These are phyloP conservation scores for Silybum marianum DNA, from an alignment of 129 eudicot species.

Conservation along the genomic window DNA sequence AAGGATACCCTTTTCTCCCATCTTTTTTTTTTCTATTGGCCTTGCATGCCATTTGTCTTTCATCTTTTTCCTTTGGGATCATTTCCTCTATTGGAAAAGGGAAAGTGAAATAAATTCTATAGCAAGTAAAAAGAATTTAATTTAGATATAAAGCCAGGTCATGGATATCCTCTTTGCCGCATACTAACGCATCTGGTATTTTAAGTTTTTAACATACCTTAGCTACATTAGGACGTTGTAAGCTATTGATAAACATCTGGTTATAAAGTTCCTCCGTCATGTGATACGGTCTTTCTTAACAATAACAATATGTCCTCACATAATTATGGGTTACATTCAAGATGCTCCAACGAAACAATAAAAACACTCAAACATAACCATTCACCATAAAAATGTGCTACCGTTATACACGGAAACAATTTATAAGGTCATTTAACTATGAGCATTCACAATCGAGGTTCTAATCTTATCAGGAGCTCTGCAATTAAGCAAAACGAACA, in stretches of 20 bases:
- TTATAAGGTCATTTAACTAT: too few species aligned
- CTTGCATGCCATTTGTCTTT: slow-evolving; percentile 13
- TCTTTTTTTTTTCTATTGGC: not conserved
- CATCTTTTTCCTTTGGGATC: not conserved
- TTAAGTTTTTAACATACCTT: not conserved
- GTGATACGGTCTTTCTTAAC: not conserved
- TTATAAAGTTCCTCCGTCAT: not conserved
- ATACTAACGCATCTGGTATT: not conserved
- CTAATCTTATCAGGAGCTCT: too few species aligned
- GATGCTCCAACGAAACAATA: not conserved
- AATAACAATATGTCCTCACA: not conserved
- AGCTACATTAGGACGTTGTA: not conserved
- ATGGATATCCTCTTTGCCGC: not conserved
- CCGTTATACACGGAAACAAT: too few species aligned
- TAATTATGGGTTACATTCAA: not conserved
- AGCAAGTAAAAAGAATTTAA: not conserved
- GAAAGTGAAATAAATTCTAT: not conserved
- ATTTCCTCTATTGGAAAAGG: not conserved
- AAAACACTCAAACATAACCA: not conserved
- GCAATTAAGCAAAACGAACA: too few species aligned
- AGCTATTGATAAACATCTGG: not conserved
- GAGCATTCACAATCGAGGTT: too few species aligned
- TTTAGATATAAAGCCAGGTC: not conserved
- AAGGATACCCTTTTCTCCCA: not conserved
- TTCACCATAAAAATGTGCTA: too few species aligned